These are phyloP conservation scores for Aphanomyces astaci DNA, from an alignment of 352 stramenopile genomes.

Conservation along the genomic window DNA sequence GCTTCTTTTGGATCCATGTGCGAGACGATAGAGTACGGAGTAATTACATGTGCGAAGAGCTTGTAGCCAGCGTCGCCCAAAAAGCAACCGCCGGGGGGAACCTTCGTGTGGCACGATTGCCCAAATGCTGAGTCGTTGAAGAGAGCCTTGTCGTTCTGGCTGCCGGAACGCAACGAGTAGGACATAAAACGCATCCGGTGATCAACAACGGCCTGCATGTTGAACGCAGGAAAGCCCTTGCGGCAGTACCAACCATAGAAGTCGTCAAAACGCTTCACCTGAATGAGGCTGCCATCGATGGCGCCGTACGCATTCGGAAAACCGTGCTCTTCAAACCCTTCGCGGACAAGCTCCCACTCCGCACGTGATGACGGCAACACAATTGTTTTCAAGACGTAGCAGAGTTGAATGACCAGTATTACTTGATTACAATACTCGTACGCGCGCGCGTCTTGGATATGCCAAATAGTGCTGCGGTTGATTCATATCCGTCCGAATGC, in stretches of 20 bases:
- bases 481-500: neutral
- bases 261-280: neutral
- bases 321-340: neutral
- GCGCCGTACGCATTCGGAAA: neutral
- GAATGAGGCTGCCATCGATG: neutral
- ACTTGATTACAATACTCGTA: neutral
- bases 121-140: neutral
- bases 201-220: too few relatives aligned
- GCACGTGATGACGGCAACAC: neutral
- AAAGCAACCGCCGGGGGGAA: neutral
- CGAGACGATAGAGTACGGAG: neutral
- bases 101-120: neutral
- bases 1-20: neutral
- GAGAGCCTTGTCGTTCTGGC: neutral
- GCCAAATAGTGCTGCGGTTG: neutral
- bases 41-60: neutral
- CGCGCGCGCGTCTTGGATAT: neutral
- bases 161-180: neutral
- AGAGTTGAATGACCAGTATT: neutral
- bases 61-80: constrained; percentile 4
- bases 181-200: neutral
- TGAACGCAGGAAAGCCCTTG: neutral
- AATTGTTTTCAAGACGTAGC: neutral
- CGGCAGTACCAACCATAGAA: neutral
- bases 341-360: neutral